Conservation (phyloP, 1,284 basidiomycete genomes). For the Ustilago vetiveriae region DNA sequence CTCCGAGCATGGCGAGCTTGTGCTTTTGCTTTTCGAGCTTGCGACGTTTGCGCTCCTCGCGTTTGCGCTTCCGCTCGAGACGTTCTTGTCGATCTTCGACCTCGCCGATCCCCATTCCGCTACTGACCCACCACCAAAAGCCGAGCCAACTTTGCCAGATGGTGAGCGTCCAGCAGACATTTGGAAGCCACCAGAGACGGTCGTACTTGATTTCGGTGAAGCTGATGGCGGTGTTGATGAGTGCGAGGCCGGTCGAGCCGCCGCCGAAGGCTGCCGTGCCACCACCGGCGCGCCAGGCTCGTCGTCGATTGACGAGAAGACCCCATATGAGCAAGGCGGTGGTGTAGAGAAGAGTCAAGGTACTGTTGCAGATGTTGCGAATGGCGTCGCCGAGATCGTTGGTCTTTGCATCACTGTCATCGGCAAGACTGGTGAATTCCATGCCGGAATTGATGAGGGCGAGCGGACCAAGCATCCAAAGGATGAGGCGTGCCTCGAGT, state of each 20-base stretch:
- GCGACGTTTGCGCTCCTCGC: slow-evolving; percentile 46
- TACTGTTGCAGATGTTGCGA: slow-evolving; percentile 93
- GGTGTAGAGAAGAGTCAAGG: slow-evolving; percentile 92
- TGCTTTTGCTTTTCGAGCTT: slow-evolving; percentile 50
- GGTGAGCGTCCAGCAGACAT: slow-evolving; percentile 63
- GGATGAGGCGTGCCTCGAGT: slow-evolving; percentile 89
- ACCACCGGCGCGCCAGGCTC: slow-evolving; percentile 89
- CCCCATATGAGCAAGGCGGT: slow-evolving; percentile 92
- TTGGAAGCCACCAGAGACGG: slow-evolving; percentile 65
- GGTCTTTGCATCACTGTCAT: slow-evolving; percentile 67
- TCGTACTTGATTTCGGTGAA: slow-evolving; percentile 65
- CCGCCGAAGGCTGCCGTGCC: slow-evolving; percentile 93
- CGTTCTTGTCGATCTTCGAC: slow-evolving; percentile 64
- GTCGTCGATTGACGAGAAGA: slow-evolving; percentile 82
- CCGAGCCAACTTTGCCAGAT: slow-evolving; percentile 67
- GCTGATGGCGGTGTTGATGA: slow-evolving; percentile 63
- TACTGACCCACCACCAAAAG: slow-evolving; percentile 68
- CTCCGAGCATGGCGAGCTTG: slow-evolving; percentile 30
- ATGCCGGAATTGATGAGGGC: slow-evolving; percentile 85
- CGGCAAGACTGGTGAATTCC: slow-evolving; percentile 80
- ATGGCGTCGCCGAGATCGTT: slow-evolving; percentile 79
- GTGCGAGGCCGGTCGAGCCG: slow-evolving; percentile 56
- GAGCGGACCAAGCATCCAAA: slow-evolving; percentile 85
- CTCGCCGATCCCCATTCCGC: slow-evolving; percentile 67
- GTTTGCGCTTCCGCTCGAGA: slow-evolving; percentile 47